Percentiles rank a stretch among this genome's conserved stretches.
These are phyloP conservation scores for Colletotrichum brevisporum DNA, from an alignment of 2,329 filamentous ascomycete genomes.

Conservation along the genomic window DNA sequence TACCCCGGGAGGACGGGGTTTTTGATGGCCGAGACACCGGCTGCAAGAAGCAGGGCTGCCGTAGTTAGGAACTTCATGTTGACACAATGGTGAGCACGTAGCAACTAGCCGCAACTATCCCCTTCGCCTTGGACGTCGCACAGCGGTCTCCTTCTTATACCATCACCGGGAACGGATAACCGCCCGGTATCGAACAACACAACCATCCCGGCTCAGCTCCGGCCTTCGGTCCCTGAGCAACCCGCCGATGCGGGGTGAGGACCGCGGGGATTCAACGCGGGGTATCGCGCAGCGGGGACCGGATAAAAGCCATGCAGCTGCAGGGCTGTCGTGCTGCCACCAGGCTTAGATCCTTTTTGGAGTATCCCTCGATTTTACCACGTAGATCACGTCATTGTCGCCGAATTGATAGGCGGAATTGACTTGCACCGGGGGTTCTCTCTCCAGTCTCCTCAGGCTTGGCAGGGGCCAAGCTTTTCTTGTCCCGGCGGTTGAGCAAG, in stretches of 20 bases:
- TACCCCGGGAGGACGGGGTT: conserved; percentile 35
- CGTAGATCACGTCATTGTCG: conserved; percentile 17
- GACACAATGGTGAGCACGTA: background rate
- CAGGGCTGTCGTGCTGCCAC: background rate
- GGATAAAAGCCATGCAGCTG: conserved; percentile 22
- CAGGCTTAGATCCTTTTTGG: conserved; percentile 10
- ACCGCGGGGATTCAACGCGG: conserved; percentile 10
- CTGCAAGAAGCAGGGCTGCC: conserved; percentile 23
- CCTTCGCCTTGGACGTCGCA: background rate
- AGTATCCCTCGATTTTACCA: background rate
- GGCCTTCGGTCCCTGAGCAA: conserved; percentile 11
- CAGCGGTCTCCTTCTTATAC: background rate
- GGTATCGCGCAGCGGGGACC: conserved; percentile 24
- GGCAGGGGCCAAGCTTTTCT: conserved; percentile 26
- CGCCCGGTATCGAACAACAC: no score
- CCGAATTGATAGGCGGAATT: conserved; percentile 34
- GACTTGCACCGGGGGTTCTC: conserved; percentile 10
- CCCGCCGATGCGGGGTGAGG: conserved; percentile 15
- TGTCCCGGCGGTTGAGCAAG: conserved; percentile 7
- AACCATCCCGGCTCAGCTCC: background rate
- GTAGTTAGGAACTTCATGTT: conserved; percentile 28
- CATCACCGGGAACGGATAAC: background rate
- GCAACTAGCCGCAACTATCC: background rate
- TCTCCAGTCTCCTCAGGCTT: background rate
- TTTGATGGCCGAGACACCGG: conserved; percentile 30